Base-by-base conservation (phyloP, 2,329 filamentous ascomycete species). In the Curvularia sp. region DNA sequence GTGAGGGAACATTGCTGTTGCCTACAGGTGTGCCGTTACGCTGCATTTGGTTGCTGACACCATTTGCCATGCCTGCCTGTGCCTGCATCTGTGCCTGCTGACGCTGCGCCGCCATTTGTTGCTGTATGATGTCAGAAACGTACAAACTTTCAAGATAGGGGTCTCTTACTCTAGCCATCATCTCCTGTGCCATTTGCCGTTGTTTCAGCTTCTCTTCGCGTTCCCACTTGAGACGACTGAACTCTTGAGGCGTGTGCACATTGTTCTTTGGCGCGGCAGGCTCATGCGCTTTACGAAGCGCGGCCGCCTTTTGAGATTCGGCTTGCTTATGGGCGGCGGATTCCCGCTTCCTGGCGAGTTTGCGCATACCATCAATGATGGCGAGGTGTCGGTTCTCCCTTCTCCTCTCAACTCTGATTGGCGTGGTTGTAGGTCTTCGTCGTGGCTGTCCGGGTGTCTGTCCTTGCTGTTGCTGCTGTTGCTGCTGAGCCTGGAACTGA, bases 271-370 rank as follows among this genome's bases (percentile, higher is more conserved):
- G 84, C 61, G 91, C 72, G 76, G 85, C 71, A 75, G 85, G 67
- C 69, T 96, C 92, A 59, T 90, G 90, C 13, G 87, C 85, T 77
- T 97, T 97, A 54, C 95, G 88, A 76, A 92, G 87, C 31, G 90
- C 90, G 49, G 92, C 91, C 56, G 92, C 86, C 69, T 82, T 83
- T 56, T 79, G 76, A 31, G 80, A 83, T 73, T 97, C 92, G 72
- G 94, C 90, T 74, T 95, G 91, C 80, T 98, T 98, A 73, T 95
- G 92, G 28, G 88, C 81, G 26, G 87, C 85, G 10, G 90, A 90
- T 78, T 99, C 95, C 26, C 94, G 87, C 79, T 97, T 98, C 82
- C 97, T 96, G 0, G 93, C 93, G 48, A 97, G 78, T 75, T 98
- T 99, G 42, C 93, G 87, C 92, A 98, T 97, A 3, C 91, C 91